These are phyloP conservation scores for Phytophthora rubi DNA, from an alignment of 352 stramenopile genomes.

Conservation along the genomic window DNA sequence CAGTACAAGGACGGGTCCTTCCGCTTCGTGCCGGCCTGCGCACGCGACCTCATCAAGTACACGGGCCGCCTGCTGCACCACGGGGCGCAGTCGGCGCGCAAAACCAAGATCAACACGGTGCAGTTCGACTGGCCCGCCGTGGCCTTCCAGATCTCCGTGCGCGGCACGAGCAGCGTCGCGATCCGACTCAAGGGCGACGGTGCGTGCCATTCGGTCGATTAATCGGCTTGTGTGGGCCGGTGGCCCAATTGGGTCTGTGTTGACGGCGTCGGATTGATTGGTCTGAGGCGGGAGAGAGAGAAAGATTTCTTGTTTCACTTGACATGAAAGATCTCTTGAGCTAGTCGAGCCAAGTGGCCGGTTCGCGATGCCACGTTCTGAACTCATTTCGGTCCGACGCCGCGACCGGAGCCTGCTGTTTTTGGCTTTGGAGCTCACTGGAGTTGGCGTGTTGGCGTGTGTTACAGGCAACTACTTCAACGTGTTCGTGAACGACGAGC, in stretches of 20 bases:
- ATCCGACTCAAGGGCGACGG: constrained; percentile 88
- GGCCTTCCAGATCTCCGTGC: constrained; percentile 68
- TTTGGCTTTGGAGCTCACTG: constrained; percentile 7
- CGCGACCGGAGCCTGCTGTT: constrained; percentile 22
- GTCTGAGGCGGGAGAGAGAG: constrained; percentile 10
- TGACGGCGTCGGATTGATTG: constrained; percentile 25
- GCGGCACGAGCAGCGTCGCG: constrained; percentile 60
- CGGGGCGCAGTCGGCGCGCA: constrained; percentile 57
- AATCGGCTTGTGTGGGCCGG: no score
- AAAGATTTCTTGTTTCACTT: neutral
- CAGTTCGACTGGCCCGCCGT: constrained; percentile 88
- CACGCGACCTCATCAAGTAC: constrained; percentile 76
- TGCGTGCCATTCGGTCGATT: constrained; percentile 25
- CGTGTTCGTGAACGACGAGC: constrained; percentile 78
- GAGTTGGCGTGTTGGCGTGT: neutral
- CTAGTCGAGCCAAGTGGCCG: constrained; percentile 27
- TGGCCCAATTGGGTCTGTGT: neutral
- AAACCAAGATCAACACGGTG: constrained; percentile 87
- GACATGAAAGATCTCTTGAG: constrained; percentile 15
- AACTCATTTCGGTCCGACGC: constrained; percentile 50
- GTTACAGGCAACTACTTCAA: constrained; percentile 88
- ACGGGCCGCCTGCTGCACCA: constrained; percentile 79
- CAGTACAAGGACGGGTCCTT: constrained; percentile 81
- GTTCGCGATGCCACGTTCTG: constrained; percentile 44
- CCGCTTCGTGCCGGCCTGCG: constrained; percentile 73